Percentiles rank a stretch among this genome's conserved stretches.
These are phyloP conservation scores for Anthracocystis setariae DNA, from an alignment of 1,284 basidiomycete species.

Conservation along the genomic window DNA sequence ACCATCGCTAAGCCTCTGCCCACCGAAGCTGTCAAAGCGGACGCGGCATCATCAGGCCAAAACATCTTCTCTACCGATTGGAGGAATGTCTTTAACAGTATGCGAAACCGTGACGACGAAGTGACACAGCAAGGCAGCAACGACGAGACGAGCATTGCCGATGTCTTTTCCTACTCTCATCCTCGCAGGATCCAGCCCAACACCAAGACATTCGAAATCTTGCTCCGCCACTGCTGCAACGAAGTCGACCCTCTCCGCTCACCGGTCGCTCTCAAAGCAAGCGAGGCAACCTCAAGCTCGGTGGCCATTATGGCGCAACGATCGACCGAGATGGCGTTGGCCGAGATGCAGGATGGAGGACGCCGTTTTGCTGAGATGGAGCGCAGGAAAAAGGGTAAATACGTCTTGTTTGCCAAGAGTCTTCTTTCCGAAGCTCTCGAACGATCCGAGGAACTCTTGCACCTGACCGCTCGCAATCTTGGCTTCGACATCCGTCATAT, in stretches of 20 bases:
- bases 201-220: conserved; percentile 54
- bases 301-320: conserved; percentile 28
- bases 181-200: conserved; percentile 46
- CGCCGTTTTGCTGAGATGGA: conserved; percentile 41
- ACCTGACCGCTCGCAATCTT: conserved; percentile 28
- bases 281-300: conserved; percentile 26
- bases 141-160: conserved; percentile 13
- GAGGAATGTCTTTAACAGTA: conserved; percentile 40
- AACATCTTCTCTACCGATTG: conserved; percentile 45
- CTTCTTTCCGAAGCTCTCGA: conserved; percentile 42
- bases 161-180: conserved; percentile 27
- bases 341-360: conserved; percentile 45
- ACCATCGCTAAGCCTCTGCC: conserved; percentile 55
- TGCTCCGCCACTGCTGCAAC: conserved; percentile 53
- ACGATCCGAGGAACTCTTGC: conserved; percentile 25
- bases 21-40: not conserved
- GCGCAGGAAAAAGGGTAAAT: conserved; percentile 24
- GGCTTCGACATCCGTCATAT: conserved; percentile 14
- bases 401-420: conserved; percentile 39
- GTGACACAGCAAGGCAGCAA: conserved; percentile 8
- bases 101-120: conserved; percentile 25
- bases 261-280: conserved; percentile 45
- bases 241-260: conserved; percentile 54
- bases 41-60: conserved; percentile 10
- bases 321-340: conserved; percentile 32